Evolutionary conservation across 2,329 filamentous ascomycete species (phyloP), one percentile per base, ranked within the genome.

Genomic region (Xylariaceae sp.): DNA sequence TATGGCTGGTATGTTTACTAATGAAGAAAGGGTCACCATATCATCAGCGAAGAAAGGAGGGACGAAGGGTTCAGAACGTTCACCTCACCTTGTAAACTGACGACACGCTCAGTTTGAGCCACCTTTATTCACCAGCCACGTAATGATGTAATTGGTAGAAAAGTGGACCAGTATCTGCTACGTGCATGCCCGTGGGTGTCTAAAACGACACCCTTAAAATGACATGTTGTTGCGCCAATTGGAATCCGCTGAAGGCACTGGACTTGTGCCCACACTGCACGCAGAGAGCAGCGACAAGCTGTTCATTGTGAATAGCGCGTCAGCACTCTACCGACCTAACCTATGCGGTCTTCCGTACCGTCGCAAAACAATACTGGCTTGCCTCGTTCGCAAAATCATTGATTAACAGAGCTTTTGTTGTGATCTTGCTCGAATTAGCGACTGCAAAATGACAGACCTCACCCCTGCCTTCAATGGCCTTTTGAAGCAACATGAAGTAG

Each of bases 381-480:
- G 34, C 23, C 4, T 7, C 11, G 17, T 17, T 39, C 15, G 51
- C 17, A 15, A 15, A 8, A 5, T 11, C 30, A 4, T 35, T 35
- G 45, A n/a, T 37, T 45, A 37, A 11, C 30, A 8, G 34, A 17
- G 17, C 18, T n/a, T 54, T 45, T 30, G 13, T 35, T 23, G 41
- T 53, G 45, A 13, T 23, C 30, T 47, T 13, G 11, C 18, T 52
- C 39, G 39, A 53, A 18, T 52, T 48, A 8, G 47, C 50, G 48
- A 56, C 37, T 49, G 11, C 49, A 65, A 37, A 50, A 83, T 84
- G 79, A 74, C 78, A 63, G 82, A 92, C 72, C 79, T 92, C 61
- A 90, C 88, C 7, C 77, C 84, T 44, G 72, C 81, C 50, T 88
- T 93, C 75, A 86, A 90, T 72, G 79, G 86, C 72, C 80, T 88